Percentiles rank a stretch among this genome's conserved stretches.
phyloP scores from a whole-genome alignment of 768 basidiomycete genomes.

The Neoboletus magnificus region DNA sequence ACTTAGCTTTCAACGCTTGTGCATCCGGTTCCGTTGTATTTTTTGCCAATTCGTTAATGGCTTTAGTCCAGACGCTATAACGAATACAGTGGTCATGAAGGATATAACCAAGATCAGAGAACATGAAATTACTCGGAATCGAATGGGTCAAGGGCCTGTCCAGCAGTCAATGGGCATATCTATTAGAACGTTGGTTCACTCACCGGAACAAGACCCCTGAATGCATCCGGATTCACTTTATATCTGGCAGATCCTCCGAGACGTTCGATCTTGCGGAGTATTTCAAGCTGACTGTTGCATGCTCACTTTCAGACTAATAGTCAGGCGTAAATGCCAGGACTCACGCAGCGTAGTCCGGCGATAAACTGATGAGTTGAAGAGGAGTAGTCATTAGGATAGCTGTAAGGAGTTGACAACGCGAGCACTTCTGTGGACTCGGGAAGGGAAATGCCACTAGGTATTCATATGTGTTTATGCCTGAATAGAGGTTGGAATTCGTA shows the following conservation, averaged over 20 bases:
- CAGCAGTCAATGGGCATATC: neutral
- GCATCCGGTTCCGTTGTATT: neutral
- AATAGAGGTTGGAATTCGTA: neutral
- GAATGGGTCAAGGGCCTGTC: neutral
- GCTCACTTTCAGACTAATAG: neutral
- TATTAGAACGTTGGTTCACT: neutral
- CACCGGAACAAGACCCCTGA: neutral
- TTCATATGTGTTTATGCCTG: neutral
- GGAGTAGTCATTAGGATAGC: neutral
- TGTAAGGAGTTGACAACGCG: neutral
- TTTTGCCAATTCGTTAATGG: neutral
- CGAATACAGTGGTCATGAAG: neutral
- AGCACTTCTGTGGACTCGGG: neutral
- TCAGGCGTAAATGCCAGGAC: neutral
- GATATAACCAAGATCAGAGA: neutral
- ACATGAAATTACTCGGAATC: neutral
- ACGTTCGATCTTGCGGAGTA: neutral
- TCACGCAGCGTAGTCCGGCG: neutral
- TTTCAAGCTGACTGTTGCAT: neutral
- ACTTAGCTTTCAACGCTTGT: neutral
- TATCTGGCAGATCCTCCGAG: constrained; percentile 2
- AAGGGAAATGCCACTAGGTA: no score
- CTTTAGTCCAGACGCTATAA: neutral
- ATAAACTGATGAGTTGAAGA: neutral
- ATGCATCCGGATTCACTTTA: neutral